These are phyloP conservation scores for Penicillium sp. DNA, from an alignment of 2,329 filamentous ascomycete species.

Conservation along the genomic window DNA sequence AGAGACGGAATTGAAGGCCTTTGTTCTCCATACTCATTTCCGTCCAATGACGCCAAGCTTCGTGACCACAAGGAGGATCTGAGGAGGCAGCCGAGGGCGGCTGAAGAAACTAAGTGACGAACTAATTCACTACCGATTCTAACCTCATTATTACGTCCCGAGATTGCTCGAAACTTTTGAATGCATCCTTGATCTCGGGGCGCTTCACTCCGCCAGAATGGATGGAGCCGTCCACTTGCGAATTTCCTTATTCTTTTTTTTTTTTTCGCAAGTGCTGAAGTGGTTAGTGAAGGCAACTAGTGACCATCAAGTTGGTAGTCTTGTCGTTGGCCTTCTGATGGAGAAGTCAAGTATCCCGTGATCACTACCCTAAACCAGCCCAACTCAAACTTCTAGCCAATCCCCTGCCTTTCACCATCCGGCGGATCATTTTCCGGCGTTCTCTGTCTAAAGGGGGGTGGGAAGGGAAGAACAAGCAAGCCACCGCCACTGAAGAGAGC, in stretches of 20 bases:
- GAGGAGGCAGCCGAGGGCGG: conserved; percentile 21
- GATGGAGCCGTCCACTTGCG: neutral
- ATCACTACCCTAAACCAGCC: conserved; percentile 4
- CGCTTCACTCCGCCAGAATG: neutral
- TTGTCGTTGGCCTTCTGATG: neutral
- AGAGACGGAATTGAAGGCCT: neutral
- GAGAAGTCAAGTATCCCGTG: neutral
- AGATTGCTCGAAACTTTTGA: conserved; percentile 16
- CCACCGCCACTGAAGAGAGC: conserved; percentile 24
- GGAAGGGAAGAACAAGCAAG: conserved; percentile 1
- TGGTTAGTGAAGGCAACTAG: neutral
- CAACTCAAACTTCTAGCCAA: neutral
- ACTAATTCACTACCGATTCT: neutral
- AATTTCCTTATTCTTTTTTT: neutral
- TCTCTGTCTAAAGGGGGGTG: neutral
- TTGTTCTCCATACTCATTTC: neutral
- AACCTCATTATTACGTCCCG: neutral
- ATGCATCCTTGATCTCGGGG: conserved; percentile 7
- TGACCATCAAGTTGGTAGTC: neutral
- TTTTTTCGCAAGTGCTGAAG: neutral
- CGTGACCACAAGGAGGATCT: conserved; percentile 25
- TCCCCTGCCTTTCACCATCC: neutral
- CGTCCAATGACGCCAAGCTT: conserved; percentile 16
- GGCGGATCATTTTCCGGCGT: conserved; percentile 2
- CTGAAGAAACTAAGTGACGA: conserved; percentile 16